Base-by-base conservation (phyloP, 192 early-diverging fungal species). In the Coemansia sp. region DNA sequence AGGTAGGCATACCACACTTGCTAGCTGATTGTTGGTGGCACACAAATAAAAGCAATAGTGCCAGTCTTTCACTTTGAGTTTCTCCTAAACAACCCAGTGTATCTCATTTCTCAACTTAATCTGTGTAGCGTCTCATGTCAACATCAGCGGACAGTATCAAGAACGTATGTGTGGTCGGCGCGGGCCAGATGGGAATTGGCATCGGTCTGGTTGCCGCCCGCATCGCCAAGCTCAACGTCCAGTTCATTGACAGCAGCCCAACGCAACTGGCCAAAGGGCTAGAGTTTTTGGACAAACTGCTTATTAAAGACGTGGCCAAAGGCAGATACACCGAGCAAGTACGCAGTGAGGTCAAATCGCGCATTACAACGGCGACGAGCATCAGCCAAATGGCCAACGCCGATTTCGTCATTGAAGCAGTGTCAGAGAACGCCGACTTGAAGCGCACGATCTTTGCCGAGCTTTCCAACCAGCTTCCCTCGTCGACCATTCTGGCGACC, bases 351-450 rank as follows among this genome's bases (percentile, higher is more conserved):
- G 84, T 87, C 38, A 82, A 82, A 48, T 57, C 71, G 22, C 86
- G 89, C 9, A 87, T 97, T 60, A 78, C 74, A 12, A 81, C 88
- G 23, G 88, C 85, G 4, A 54, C 77, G 11, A 69, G 68, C 37
- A 82, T 95, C 62, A 68, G 74, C 21, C 85, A 83, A 50, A 87
- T 97, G 54, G 25, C 50, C 34, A 66, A 85, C 49, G 80, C 86
- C 0, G 94, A 96, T 76, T 91, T 96, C 82, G 89, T 91, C n/a
- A 88, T 98, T 66, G 97, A 98, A 72, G 94, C 95, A 0, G 89
- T 92, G 11, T 89, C 87, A 1, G 96, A 98, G 77, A 94, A 95
- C 77, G 76, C 86, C 10, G 69, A 84, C 12, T 77, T 96, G 53
- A 98, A 98, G 83, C 84, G 84, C 50, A 85, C 85, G 44, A 77